These are phyloP conservation scores for Fraxinus nigra DNA, from an alignment of 305 asterid species.

Conservation along the genomic window DNA sequence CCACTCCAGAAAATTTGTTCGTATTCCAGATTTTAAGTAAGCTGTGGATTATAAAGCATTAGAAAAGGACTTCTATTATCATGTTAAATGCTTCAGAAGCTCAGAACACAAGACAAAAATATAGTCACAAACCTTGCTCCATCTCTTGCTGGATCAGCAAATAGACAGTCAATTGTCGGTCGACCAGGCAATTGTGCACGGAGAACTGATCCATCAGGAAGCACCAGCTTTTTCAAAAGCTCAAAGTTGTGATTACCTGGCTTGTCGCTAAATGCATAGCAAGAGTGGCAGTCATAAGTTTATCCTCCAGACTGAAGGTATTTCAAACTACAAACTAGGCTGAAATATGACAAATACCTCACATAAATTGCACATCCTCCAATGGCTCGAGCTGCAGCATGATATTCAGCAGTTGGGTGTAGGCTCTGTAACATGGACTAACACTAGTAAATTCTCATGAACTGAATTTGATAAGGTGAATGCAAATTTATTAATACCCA, in stretches of 20 bases:
- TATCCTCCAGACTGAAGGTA: neutral
- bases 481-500: slow-evolving; percentile 31
- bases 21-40: slow-evolving; percentile 92
- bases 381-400: slow-evolving; percentile 96
- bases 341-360: slow-evolving; percentile 42
- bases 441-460: slow-evolving; percentile 15
- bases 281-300: neutral
- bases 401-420: slow-evolving; percentile 95
- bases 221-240: slow-evolving; percentile 82
- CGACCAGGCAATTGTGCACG: slow-evolving; percentile 90
- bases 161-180: slow-evolving; percentile 83
- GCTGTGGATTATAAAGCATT: slow-evolving; percentile 40
- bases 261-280: slow-evolving; percentile 59
- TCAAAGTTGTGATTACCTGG: slow-evolving; percentile 94
- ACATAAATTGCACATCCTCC: slow-evolving; percentile 97
- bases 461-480: neutral
- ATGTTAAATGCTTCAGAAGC: neutral
- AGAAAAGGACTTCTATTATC: neutral
- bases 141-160: slow-evolving; percentile 93
- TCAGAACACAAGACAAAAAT: slow-evolving; percentile 2
- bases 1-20: slow-evolving; percentile 80
- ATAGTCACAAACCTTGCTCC: slow-evolving; percentile 59
- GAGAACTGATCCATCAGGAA: slow-evolving; percentile 93
- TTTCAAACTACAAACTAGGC: neutral
- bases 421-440: slow-evolving; percentile 53